Conservation (phyloP, 1,284 basidiomycete genomes). For the Abortiporus biennis region DNA sequence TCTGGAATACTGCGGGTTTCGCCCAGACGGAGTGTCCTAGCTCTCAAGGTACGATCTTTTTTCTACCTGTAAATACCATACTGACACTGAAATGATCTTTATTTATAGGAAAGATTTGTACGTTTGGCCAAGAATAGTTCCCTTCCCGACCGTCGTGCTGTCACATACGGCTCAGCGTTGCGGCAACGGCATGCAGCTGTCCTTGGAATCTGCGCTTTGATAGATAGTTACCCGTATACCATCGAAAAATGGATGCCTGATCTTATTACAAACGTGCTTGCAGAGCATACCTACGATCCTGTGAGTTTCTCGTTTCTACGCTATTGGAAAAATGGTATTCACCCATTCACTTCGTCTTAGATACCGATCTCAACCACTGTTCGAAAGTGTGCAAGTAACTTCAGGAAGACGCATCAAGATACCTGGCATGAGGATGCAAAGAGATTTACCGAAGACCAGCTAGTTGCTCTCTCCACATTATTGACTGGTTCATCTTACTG, state of each 20-base stretch:
- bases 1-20: slow-evolving; percentile 79
- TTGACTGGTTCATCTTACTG: slow-evolving; percentile 72
- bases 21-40: slow-evolving; percentile 67
- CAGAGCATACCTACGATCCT: slow-evolving; percentile 81
- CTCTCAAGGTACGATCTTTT: slow-evolving; percentile 45
- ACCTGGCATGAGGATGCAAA: slow-evolving; percentile 82
- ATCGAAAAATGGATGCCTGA: slow-evolving; percentile 84
- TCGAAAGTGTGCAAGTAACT: slow-evolving; percentile 66
- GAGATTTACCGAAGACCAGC: slow-evolving; percentile 69
- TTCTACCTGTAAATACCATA: neutral
- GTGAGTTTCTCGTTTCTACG: slow-evolving; percentile 24
- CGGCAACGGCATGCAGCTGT: slow-evolving; percentile 75
- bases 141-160: slow-evolving; percentile 51
- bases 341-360: slow-evolving; percentile 22
- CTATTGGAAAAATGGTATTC: neutral
- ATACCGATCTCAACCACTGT: slow-evolving; percentile 72
- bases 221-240: slow-evolving; percentile 82
- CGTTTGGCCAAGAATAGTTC: slow-evolving; percentile 53
- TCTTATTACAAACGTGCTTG: slow-evolving; percentile 62
- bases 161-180: slow-evolving; percentile 56
- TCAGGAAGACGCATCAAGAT: slow-evolving; percentile 76
- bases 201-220: slow-evolving; percentile 71
- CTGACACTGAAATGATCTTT: slow-evolving; percentile 4
- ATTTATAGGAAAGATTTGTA: slow-evolving; percentile 57
- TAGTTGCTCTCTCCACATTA: slow-evolving; percentile 64